Evolutionary conservation across 768 basidiomycete genomes (phyloP), one percentile per base, ranked within the genome.

Genomic region (Trichaptum fuscoviolaceum): DNA sequence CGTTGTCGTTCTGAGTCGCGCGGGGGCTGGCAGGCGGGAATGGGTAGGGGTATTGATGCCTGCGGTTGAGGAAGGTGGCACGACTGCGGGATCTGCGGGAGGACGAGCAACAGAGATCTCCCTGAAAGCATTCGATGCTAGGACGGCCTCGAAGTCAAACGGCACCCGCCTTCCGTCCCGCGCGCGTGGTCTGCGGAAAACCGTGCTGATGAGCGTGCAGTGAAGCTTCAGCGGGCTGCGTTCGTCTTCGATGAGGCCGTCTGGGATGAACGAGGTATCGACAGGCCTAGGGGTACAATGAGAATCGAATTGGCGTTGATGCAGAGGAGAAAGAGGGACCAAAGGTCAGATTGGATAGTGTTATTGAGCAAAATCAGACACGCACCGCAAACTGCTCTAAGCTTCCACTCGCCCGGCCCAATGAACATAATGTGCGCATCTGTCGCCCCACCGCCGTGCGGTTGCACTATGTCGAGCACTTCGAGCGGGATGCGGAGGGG

Each of bases 401-500:
- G 64, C 57, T 72, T 70, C 35, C 73, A n/a, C n/a, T n/a, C n/a
- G n/a, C n/a, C n/a, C n/a, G 88, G 87, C 1, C 85, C 86, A 12
- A 83, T 68, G 78, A 83, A 89, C 26, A 90, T 77, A n/a, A 88
- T 84, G 65, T 86, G 82, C 7, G 86, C 86, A 58, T 78, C 69
- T 17, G 70, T 78, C 24, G 71, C 73, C 71, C 76, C 70, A 0
- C 77, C 73, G 1, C 74, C 68, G 6, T 79, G 76, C 0, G 80
- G 77, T n/a, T 74, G 74, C 83, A 84, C 81, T 63, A 87, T 80
- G 63, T 85, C 77, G 73, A 91, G 74, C 15, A 71, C 71, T 6
- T 84, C n/a, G n/a, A n/a, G n/a, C n/a, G n/a, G n/a, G n/a, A n/a
- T n/a, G n/a, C n/a, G n/a, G n/a, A n/a, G n/a, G n/a, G n/a, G n/a